A percentile compares a stretch with the other conserved stretches of the same genome.
Conservation (phyloP, 495 filamentous ascomycete species). For the Hypoxylon perforatum region DNA sequence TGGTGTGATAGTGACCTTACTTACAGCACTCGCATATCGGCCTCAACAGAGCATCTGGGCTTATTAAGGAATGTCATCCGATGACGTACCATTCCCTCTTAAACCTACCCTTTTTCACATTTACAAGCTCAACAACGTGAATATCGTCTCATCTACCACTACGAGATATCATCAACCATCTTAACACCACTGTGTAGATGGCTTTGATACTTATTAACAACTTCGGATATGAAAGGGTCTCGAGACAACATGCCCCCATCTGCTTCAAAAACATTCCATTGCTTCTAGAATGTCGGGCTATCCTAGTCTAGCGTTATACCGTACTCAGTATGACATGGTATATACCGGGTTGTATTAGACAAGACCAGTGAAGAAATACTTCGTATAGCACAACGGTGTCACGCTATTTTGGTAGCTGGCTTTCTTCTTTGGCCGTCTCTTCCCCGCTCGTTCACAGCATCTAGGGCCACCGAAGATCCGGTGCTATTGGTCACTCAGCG, state of each 20-base stretch:
- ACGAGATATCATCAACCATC: neutral
- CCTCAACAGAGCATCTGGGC: neutral
- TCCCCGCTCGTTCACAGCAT: conserved; percentile 25
- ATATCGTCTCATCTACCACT: neutral
- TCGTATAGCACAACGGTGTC: conserved; percentile 31
- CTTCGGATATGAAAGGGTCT: neutral
- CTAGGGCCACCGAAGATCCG: conserved; percentile 18
- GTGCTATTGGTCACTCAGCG: conserved; percentile 15
- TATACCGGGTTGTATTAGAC: conserved; percentile 4
- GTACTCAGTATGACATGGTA: conserved; percentile 14
- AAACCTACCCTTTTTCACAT: neutral
- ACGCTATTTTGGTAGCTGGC: conserved; percentile 2
- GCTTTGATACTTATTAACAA: neutral
- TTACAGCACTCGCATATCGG: neutral
- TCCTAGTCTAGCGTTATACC: conserved; percentile 17
- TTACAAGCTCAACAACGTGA: neutral
- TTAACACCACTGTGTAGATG: neutral
- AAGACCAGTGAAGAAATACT: neutral
- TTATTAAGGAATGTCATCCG: neutral
- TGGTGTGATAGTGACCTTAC: neutral
- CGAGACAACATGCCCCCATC: neutral
- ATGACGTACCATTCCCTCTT: neutral
- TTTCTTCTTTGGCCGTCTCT: conserved; percentile 1
- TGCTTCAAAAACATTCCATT: neutral
- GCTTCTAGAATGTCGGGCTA: conserved; percentile 1